Percentiles rank a stretch among this genome's conserved stretches.
phyloP scores from a whole-genome alignment of 2,329 filamentous ascomycete genomes.

The Paecilomyces variotii region DNA sequence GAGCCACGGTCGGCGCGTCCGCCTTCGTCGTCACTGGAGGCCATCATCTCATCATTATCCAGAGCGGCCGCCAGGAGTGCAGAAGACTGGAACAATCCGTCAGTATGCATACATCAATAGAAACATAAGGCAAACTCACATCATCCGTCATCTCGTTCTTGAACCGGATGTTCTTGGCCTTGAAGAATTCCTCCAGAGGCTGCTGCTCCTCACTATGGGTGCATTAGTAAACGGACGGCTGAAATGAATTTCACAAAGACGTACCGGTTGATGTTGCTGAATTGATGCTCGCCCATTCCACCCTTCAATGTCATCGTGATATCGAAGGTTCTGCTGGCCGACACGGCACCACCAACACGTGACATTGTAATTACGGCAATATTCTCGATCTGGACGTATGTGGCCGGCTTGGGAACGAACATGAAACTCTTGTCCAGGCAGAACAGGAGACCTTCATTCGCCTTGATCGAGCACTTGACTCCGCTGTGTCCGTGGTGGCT shows the following conservation, averaged over 20 bases:
- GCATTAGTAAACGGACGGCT: conserved; percentile 14
- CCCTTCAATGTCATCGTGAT: conserved; percentile 88
- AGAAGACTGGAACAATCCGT: conserved; percentile 35
- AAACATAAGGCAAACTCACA: conserved; percentile 44
- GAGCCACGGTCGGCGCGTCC: conserved; percentile 71
- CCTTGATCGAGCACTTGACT: conserved; percentile 99
- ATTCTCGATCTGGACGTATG: conserved; percentile 93
- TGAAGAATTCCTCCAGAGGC: conserved; percentile 95
- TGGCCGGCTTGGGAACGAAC: conserved; percentile 97
- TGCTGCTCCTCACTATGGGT: conserved; percentile 71
- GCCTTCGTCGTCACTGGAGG: conserved; percentile 75
- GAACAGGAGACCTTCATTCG: conserved; percentile 94
- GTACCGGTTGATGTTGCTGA: conserved; percentile 94
- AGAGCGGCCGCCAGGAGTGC: conserved; percentile 69
- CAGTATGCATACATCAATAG: conserved; percentile 14
- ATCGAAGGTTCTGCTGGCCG: conserved; percentile 91
- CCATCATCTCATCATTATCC: conserved; percentile 72
- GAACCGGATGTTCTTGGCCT: conserved; percentile 84
- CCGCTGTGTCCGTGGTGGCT: conserved; percentile 85
- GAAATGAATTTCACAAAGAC: conserved; percentile 6
- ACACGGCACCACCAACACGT: conserved; percentile 86
- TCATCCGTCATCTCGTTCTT: conserved; percentile 99
- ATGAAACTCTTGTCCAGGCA: conserved; percentile 97
- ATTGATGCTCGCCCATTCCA: conserved; percentile 81
- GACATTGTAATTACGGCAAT: conserved; percentile 89